Base-by-base conservation (phyloP, 176 grass and related monocot genomes). In the Dendrocalamus sinicus region DNA sequence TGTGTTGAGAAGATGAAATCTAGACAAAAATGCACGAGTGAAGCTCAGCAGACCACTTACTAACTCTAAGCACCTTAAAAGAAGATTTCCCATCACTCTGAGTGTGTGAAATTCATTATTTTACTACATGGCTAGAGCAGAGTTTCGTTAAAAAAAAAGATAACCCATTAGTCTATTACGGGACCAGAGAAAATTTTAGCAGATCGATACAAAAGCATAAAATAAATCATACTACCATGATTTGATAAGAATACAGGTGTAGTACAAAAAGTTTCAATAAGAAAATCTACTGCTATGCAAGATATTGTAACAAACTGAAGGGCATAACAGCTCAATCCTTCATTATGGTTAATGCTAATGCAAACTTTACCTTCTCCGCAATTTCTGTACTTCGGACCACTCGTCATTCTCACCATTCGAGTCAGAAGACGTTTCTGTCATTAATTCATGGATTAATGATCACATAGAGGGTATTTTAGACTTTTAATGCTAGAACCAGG, bases 301-400 rank as follows among this genome's bases (percentile, higher is more conserved):
- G 35, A 22, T 51, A 48, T 6, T 64, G 14, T 37, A 82, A 45
- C 11, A 72, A 72, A 83, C 5, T 69, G 41, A 77, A 78, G n/a
- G 63, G 63, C 28, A 83, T 52, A 44, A 57, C 23, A 57, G 70
- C 59, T 74, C 28, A 78, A 51, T 45, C 52, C 9, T 51, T 50
- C n/a, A 73, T 72, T 3, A 55, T 5, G 7, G 20, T 78, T 77
- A 28, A 5, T 55, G 8, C 3, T 26, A 67, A 57, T 14, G 4
- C 19, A 72, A 89, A 84, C 12, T 30, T 68, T 85, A 98, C 96
- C 90, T 95, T 81, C 37, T 86, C 44, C 91, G 81, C 90, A 91
- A 84, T 55, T 85, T 85, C 57, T 90, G 78, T 83, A 98, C 81
- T 80, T 73, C 86, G 59, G 88, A 86, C 96, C 96, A 98, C 76